Percentiles rank a stretch among this genome's conserved stretches.
Evolutionary conservation across 768 basidiomycete genomes (phyloP).

Genomic region (Russula emetica): DNA sequence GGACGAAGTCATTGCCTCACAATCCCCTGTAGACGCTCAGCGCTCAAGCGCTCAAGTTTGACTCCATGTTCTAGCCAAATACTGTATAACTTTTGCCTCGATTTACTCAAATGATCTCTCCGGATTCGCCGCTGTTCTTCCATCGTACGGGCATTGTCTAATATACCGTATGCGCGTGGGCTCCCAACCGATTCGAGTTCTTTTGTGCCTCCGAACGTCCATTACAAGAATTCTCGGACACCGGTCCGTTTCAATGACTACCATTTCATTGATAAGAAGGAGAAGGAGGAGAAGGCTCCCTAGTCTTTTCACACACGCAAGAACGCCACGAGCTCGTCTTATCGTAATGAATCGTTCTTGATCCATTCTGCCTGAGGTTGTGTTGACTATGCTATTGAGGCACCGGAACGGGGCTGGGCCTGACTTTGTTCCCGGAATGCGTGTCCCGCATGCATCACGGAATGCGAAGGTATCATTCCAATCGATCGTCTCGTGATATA

Average conservation of each 20-base stretch:
- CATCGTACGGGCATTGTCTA: neutral
- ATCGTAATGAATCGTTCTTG: neutral
- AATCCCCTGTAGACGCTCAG: neutral
- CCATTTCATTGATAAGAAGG: neutral
- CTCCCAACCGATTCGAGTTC: neutral
- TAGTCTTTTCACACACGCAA: neutral
- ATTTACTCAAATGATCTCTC: neutral
- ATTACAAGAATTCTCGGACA: neutral
- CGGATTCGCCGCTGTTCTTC: neutral
- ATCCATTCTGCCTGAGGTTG: neutral
- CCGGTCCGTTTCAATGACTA: neutral
- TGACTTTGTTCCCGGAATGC: neutral
- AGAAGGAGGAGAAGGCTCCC: neutral
- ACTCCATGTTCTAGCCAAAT: neutral
- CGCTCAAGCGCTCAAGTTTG: neutral
- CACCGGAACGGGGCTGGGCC: neutral
- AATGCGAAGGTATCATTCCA: neutral
- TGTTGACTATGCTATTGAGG: neutral
- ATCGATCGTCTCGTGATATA: neutral
- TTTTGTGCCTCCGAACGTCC: neutral
- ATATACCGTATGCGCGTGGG: neutral
- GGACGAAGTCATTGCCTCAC: neutral
- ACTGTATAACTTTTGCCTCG: neutral
- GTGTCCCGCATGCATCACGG: neutral
- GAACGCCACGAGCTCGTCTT: neutral